These are phyloP conservation scores for Sporisorium graminicola DNA, from an alignment of 1,284 basidiomycete genomes.

Conservation along the genomic window DNA sequence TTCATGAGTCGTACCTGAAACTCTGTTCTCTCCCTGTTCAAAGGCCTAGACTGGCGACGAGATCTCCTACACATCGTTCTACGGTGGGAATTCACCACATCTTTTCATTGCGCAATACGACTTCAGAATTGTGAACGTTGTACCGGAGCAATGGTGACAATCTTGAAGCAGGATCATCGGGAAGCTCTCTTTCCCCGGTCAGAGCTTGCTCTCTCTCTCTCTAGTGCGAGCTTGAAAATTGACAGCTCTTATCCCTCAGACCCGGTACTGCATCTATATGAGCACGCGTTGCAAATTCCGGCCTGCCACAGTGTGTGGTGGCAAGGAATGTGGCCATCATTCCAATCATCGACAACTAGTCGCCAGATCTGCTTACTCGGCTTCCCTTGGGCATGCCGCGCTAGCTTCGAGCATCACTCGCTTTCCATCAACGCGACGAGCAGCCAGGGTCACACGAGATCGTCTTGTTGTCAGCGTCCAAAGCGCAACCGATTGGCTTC, in stretches of 20 bases:
- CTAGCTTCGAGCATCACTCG: not conserved
- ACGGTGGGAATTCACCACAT: no score
- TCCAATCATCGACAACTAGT: not conserved
- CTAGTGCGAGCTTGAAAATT: no score
- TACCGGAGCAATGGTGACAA: no score
- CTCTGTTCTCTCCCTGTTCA: no score
- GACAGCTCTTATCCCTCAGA: no score
- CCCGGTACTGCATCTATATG: not conserved
- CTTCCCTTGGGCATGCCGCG: not conserved
- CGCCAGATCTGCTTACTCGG: not conserved
- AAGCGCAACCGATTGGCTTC: not conserved
- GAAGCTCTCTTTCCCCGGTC: no score
- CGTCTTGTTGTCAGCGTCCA: not conserved
- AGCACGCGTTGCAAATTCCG: not conserved
- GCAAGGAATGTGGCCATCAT: slow-evolving; percentile 2
- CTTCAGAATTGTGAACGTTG: no score
- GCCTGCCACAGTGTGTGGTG: not conserved
- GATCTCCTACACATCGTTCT: no score
- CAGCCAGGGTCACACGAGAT: not conserved
- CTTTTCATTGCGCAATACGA: no score
- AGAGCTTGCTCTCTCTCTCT: no score
- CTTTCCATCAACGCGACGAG: not conserved
- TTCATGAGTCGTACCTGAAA: not conserved
- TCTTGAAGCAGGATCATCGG: no score
- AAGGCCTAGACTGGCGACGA: not conserved